Conservation (phyloP, 1,284 basidiomycete genomes). For the Ganoderma resinaceum region DNA sequence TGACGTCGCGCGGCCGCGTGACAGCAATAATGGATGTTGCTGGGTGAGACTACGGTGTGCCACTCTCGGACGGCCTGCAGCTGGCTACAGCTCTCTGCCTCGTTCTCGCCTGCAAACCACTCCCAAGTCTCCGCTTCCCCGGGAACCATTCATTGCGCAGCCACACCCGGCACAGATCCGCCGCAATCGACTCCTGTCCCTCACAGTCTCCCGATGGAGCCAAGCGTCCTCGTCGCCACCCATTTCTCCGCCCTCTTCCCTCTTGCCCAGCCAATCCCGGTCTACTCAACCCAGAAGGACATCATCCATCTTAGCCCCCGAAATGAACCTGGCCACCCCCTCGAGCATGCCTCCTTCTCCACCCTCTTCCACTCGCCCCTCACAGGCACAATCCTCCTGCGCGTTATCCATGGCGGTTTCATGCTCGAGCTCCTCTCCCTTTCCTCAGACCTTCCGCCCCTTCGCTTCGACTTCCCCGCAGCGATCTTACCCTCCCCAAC, state of each 20-base stretch:
- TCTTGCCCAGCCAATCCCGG: conserved; percentile 54
- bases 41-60: background rate
- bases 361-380: conserved; percentile 61
- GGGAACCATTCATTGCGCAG: background rate
- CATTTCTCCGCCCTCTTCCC: conserved; percentile 71
- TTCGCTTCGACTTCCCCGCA: conserved; percentile 83
- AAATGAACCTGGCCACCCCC: conserved; percentile 60
- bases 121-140: background rate
- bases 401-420: conserved; percentile 77
- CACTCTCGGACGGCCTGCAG: background rate
- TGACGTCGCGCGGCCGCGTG: background rate
- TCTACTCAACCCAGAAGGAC: conserved; percentile 64
- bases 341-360: conserved; percentile 79
- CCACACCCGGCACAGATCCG: conserved; percentile 14
- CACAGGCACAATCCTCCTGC: conserved; percentile 75
- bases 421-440: conserved; percentile 82
- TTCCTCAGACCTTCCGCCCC: conserved; percentile 63
- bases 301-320: conserved; percentile 49
- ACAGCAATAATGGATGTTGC: background rate
- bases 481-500: conserved; percentile 71
- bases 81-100: background rate
- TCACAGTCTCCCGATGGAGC: conserved; percentile 43
- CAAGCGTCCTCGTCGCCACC: conserved; percentile 59
- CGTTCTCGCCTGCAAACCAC: background rate
- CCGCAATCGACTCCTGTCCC: conserved; percentile 7